phyloP scores from a whole-genome alignment of 345 rosid genomes.

The Dimocarpus longan region DNA sequence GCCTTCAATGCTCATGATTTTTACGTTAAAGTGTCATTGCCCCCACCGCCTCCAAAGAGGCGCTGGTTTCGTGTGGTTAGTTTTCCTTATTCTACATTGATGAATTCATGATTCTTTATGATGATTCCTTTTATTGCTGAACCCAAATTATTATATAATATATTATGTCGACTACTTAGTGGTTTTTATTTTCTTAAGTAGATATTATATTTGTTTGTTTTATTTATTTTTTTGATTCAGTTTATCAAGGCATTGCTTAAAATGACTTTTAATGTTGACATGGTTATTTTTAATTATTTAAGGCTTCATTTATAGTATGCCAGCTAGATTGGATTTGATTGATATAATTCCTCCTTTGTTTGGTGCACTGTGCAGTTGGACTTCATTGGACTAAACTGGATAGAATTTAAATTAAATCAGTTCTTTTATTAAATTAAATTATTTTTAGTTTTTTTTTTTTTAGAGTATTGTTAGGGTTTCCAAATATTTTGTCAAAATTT shows the following conservation, averaged over 20 bases:
- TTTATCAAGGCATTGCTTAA: neutral
- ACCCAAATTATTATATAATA: neutral
- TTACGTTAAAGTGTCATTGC: slow-evolving; percentile 63
- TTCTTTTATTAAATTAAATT: no score
- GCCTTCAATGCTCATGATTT: slow-evolving; percentile 84
- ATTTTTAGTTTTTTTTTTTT: no score
- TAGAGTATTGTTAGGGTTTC: no score
- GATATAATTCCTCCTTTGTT: neutral
- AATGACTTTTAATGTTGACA: neutral
- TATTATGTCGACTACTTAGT: neutral
- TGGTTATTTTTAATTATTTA: neutral
- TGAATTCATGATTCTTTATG: no score
- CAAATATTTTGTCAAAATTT: no score
- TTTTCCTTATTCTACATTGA: slow-evolving; percentile 12
- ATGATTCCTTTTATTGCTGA: neutral
- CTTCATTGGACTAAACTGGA: neutral
- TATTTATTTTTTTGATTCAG: neutral
- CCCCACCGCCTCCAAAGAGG: slow-evolving; percentile 57
- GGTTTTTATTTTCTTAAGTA: neutral
- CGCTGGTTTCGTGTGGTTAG: slow-evolving; percentile 90
- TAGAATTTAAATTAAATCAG: neutral
- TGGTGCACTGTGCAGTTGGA: neutral
- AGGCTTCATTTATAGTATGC: neutral
- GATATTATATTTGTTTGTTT: neutral
- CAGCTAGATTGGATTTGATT: neutral